A percentile compares a stretch with the other conserved stretches of the same genome.
Evolutionary conservation across 441 rosid species (phyloP).

Genomic region (Populus hybrid): DNA sequence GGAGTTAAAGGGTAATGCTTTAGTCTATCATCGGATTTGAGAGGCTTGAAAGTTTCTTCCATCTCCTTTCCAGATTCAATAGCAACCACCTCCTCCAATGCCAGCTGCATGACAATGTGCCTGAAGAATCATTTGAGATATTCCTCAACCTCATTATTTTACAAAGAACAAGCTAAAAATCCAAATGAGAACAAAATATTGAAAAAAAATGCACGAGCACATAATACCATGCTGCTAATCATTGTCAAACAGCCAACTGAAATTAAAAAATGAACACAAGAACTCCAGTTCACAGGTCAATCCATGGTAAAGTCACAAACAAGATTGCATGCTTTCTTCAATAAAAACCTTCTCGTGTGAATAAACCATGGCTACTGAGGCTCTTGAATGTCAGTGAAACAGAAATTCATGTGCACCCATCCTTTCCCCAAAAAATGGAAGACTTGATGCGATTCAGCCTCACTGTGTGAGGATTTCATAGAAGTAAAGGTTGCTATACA

Average conservation of each 20-base stretch:
- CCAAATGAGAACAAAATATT: neutral
- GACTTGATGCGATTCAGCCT: neutral
- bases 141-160: neutral
- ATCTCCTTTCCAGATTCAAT: slow-evolving; percentile 38
- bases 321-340: neutral
- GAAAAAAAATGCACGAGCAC: neutral
- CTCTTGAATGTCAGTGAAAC: neutral
- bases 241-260: neutral
- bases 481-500: neutral
- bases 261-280: neutral
- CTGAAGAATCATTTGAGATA: neutral
- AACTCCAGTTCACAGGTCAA: neutral
- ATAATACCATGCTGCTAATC: neutral
- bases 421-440: neutral
- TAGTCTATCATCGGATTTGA: slow-evolving; percentile 38
- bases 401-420: neutral
- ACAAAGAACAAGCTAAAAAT: neutral
- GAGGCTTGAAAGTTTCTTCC: slow-evolving; percentile 43
- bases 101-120: slow-evolving; percentile 14
- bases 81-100: slow-evolving; percentile 16
- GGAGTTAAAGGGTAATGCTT: slow-evolving; percentile 67
- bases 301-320: neutral
- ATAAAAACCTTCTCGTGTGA: neutral
- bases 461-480: neutral
- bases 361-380: neutral